These are phyloP conservation scores for Tetradesmus lagerheimii DNA, from an alignment of 139 green algal species.

Conservation along the genomic window DNA sequence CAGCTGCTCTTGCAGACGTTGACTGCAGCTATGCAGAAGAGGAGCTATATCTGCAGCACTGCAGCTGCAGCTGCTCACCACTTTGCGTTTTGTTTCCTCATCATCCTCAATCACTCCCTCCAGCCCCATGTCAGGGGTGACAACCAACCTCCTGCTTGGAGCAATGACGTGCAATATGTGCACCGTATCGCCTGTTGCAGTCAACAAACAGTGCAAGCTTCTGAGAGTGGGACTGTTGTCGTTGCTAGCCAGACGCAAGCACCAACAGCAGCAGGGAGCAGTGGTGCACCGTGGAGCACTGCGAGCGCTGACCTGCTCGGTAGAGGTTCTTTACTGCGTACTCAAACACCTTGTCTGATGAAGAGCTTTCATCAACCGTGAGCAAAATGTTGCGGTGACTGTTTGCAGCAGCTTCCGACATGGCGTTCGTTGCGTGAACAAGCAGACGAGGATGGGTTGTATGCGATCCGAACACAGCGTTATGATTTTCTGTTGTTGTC, in stretches of 20 bases:
- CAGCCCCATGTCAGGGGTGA: conserved; percentile 44
- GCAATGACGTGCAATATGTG: conserved; percentile 46
- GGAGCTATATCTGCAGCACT: neutral
- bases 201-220: neutral
- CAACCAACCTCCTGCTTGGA: conserved; percentile 25
- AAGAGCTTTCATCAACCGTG: conserved; percentile 16
- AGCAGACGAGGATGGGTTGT: neutral
- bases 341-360: conserved; percentile 31
- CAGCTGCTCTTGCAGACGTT: too few species aligned
- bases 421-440: neutral
- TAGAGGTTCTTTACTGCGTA: conserved; percentile 38
- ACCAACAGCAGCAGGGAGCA: neutral
- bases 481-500: neutral
- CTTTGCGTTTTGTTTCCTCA: conserved; percentile 39
- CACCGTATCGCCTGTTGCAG: conserved; percentile 1
- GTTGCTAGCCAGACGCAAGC: neutral
- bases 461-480: neutral
- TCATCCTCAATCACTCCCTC: conserved; percentile 49
- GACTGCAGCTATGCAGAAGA: too few species aligned
- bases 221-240: neutral
- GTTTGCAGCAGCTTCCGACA: neutral
- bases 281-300: neutral
- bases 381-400: conserved; percentile 26
- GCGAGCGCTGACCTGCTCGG: neutral
- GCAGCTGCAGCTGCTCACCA: conserved; percentile 30